phyloP scores from a whole-genome alignment of 2,329 filamentous ascomycete genomes.

The Colletotrichum phormii region DNA sequence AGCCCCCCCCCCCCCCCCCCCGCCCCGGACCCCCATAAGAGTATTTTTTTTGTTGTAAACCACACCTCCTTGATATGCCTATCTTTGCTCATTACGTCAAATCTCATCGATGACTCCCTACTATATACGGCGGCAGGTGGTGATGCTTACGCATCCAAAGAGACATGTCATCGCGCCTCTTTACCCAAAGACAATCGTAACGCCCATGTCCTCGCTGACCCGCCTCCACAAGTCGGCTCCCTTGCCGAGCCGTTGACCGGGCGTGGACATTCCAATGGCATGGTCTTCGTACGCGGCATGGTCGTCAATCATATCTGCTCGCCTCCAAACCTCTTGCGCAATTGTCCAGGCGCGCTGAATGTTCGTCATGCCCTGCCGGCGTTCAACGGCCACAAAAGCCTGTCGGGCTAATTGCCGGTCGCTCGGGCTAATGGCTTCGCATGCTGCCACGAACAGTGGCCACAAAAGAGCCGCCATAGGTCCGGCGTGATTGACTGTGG shows the following conservation, averaged over 20 bases:
- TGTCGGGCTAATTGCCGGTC: conserved; percentile 64
- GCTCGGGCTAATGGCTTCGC: conserved; percentile 62
- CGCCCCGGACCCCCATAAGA: background rate
- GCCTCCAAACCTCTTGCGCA: conserved; percentile 70
- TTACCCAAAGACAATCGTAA: conserved; percentile 71
- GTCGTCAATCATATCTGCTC: conserved; percentile 55
- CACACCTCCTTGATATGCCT: conserved; percentile 9
- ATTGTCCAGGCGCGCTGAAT: conserved; percentile 71
- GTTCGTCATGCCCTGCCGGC: conserved; percentile 73
- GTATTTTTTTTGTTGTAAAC: conserved; percentile 27
- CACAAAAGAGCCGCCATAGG: conserved; percentile 74
- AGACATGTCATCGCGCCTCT: background rate
- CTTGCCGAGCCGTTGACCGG: conserved; percentile 30
- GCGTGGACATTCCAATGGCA: conserved; percentile 20
- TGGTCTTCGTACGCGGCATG: conserved; percentile 32
- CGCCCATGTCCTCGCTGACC: conserved; percentile 68
- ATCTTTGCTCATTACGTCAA: conserved; percentile 3
- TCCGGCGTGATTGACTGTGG: conserved; percentile 65
- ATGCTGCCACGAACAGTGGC: conserved; percentile 73
- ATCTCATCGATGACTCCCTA: background rate
- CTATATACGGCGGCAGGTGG: background rate
- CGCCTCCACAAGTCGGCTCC: conserved; percentile 63
- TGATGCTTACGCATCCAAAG: background rate
- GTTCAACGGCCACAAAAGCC: conserved; percentile 65
- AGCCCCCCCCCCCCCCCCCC: no score